phyloP scores from a whole-genome alignment of 2,329 filamentous ascomycete species.

The Ambrosiella beaveri region DNA sequence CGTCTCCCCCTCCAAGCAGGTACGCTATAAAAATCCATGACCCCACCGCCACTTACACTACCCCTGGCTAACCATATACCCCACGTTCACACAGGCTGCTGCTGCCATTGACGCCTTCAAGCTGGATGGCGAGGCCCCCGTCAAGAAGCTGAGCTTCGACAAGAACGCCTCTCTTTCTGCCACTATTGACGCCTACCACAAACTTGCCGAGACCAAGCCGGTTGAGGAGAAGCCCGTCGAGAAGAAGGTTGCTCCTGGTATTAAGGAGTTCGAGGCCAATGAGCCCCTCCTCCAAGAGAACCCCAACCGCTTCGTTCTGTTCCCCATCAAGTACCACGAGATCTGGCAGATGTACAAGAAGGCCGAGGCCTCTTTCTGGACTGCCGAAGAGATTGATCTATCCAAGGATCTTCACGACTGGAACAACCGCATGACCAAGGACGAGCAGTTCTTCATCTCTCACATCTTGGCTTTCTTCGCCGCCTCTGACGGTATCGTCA shows the following conservation, averaged over 20 bases:
- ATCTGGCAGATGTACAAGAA: conserved; percentile 99
- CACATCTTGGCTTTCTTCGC: conserved; percentile 99
- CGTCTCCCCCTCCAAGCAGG: conserved; percentile 45
- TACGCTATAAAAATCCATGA: conserved; percentile 18
- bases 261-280: conserved; percentile 54
- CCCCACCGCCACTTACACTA: neutral
- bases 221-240: conserved; percentile 23
- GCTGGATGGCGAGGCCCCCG: conserved; percentile 59
- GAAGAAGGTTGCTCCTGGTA: conserved; percentile 32
- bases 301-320: conserved; percentile 87
- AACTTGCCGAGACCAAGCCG: conserved; percentile 23
- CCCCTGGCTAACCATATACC: neutral
- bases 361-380: conserved; percentile 99
- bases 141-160: conserved; percentile 77
- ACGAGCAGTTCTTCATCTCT: conserved; percentile 96
- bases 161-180: conserved; percentile 37
- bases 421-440: conserved; percentile 93
- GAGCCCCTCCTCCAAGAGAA: conserved; percentile 95
- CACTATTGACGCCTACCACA: conserved; percentile 34
- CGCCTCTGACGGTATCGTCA: conserved; percentile 96
- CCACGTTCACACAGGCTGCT: conserved; percentile 44
- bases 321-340: conserved; percentile 99
- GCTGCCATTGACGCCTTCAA: conserved; percentile 75
- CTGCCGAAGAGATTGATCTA: conserved; percentile 95
- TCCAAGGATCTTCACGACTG: conserved; percentile 98